Conservation (phyloP, 164 flowering plant genomes). For the Akebia trifoliata region DNA sequence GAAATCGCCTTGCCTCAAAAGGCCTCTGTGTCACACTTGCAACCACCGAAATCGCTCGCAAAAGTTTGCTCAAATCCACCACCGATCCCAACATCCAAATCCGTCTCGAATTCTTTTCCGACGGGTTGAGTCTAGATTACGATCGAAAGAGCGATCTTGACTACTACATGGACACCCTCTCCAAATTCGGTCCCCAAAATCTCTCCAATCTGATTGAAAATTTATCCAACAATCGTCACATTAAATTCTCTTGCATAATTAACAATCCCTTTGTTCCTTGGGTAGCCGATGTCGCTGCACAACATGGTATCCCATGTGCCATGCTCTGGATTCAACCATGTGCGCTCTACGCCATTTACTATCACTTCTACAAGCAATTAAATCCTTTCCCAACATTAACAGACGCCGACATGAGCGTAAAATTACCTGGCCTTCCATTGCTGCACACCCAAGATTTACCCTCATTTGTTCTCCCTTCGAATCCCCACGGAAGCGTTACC, state of each 20-base stretch:
- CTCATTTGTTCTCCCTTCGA: conserved; percentile 48
- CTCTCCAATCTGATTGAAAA: conserved; percentile 22
- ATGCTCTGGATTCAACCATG: too few species aligned
- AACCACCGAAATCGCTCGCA: conserved; percentile 24
- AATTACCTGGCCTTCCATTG: conserved; percentile 57
- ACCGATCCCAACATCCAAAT: conserved; percentile 12
- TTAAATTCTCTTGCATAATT: conserved; percentile 59
- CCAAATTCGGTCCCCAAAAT: background rate
- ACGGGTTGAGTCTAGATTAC: conserved; percentile 23
- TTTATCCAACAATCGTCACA: conserved; percentile 19
- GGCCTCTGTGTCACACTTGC: conserved; percentile 56
- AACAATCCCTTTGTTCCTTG: conserved; percentile 73
- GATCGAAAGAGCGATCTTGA: conserved; percentile 17
- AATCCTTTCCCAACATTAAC: conserved; percentile 43
- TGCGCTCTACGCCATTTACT: conserved; percentile 44
- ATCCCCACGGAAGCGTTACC: conserved; percentile 29
- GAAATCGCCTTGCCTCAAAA: conserved; percentile 44
- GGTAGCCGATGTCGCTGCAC: conserved; percentile 61
- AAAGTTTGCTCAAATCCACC: conserved; percentile 17
- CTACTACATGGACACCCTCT: conserved; percentile 31
- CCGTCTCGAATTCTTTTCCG: conserved; percentile 60
- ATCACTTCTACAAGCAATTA: conserved; percentile 30
- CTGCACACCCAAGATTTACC: conserved; percentile 69
- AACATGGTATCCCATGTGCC: too few species aligned
- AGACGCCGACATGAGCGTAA: conserved; percentile 35